phyloP scores from a whole-genome alignment of 805 yeast species.

The Lachancea fermentati region DNA sequence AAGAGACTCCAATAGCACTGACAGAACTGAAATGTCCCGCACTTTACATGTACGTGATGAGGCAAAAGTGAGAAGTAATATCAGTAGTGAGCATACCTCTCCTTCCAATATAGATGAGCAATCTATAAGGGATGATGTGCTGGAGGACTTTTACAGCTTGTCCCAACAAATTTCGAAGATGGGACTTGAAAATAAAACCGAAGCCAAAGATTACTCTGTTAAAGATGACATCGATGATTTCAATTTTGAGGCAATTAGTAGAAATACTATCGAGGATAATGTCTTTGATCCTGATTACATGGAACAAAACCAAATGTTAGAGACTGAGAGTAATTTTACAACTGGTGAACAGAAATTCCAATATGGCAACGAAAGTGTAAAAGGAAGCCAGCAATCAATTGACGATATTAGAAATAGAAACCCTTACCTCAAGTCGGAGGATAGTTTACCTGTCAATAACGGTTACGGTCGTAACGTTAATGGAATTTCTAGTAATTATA shows the following conservation, averaged over 20 bases:
- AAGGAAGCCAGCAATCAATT: slow-evolving; percentile 14
- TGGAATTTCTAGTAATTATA: neutral
- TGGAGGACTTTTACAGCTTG: slow-evolving; percentile 17
- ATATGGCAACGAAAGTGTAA: slow-evolving; percentile 4
- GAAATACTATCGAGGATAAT: slow-evolving; percentile 19
- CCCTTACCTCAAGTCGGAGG: neutral
- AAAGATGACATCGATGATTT: slow-evolving; percentile 11
- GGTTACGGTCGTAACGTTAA: neutral
- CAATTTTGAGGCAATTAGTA: slow-evolving; percentile 6
- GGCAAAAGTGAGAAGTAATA: slow-evolving; percentile 1
- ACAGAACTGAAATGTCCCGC: slow-evolving; percentile 10
- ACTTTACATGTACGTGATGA: slow-evolving; percentile 1
- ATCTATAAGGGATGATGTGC: slow-evolving; percentile 14
- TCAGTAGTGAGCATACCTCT: slow-evolving; percentile 3
- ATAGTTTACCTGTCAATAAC: neutral
- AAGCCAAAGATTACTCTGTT: neutral
- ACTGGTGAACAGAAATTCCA: slow-evolving; percentile 12
- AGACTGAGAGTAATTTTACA: slow-evolving; percentile 29
- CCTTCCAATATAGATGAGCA: slow-evolving; percentile 15
- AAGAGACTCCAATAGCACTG: slow-evolving; percentile 20
- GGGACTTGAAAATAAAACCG: slow-evolving; percentile 2
- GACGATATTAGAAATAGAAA: slow-evolving; percentile 12
- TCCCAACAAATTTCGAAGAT: slow-evolving; percentile 12
- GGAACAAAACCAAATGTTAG: slow-evolving; percentile 27
- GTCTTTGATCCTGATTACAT: slow-evolving; percentile 30